Evolutionary conservation across 192 early-diverging fungal genomes (phyloP), one percentile per base, ranked within the genome.

Genomic region (Thamnidium elegans): DNA sequence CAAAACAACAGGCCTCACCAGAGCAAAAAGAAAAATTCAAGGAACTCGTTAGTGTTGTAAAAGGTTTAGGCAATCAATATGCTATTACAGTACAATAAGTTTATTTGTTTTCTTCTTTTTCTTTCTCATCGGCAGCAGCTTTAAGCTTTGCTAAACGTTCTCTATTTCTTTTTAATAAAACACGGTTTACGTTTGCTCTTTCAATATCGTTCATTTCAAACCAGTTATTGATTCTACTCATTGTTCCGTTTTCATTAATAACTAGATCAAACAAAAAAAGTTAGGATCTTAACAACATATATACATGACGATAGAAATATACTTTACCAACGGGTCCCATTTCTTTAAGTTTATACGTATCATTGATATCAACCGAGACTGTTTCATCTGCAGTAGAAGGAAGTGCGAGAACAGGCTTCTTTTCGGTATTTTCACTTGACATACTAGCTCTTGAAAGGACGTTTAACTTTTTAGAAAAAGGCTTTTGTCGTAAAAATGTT

Each of bases 211-310:
- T 42, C 78, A 82, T 79, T 46, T 82, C 81, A 21, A 61, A 55
- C 81, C 81, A 82, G 51, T 82, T 82, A 10, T 82, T 73, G 51
- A 82, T 82, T 46, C 81, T 73, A 34, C 71, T 74, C 17, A 82
- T 70, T 3, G 78, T 78, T 23, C 81, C 81, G 34, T 82, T 63
- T 45, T 70, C 72, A 54, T 82, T 82, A 7, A 82, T 76, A 3
- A 82, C 81, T 82, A 66, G 4, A 58, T 58, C 23, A 13, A 48
- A n/a, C 21, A 60, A 31, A 39, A 30, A n/a, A 20, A 43, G 20
- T 9, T 30, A 14, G 15, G 61, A 50, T 39, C 47, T 50, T 20
- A 23, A 31, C n/a, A 19, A 10, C n/a, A n/a, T 14, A 3, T 17
- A 5, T 55, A 34, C 14, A 13, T 26, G 14, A 53, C 7, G 36